Base-by-base conservation (phyloP, 176 grass and related monocot species). In the Pontederia paniculata region DNA sequence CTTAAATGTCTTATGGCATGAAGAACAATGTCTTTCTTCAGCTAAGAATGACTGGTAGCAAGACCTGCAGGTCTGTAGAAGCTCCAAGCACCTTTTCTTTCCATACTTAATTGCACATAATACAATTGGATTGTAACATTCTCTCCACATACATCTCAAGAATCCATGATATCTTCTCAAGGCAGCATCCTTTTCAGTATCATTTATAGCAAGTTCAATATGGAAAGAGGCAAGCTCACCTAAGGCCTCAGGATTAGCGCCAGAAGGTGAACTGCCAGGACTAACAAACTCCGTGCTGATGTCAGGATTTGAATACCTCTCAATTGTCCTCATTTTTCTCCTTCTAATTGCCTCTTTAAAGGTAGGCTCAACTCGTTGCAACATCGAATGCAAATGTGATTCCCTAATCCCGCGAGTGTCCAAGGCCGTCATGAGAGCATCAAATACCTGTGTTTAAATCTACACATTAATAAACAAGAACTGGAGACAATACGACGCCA, bases 381-480 rank as follows among this genome's bases (percentile, higher is more conserved):
- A 70, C 86, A 97, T 88, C 28, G 83, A 88, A 79, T 82, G 77
- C 23, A 96, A 61, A 82, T 96, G 79, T 23, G 90, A 78, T 64
- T 96, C 90, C 18, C 85, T 64, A 71, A 73, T 74, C n/a, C 90
- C 90, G 57, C 90, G 90, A 41, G 82, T 86, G 69, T 97, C 86
- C 25, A 97, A 80, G n/a, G 77, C 73, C 44, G 74, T 51, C 45
- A 90, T 20, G 50, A 97, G 76, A 70, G 82, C 68, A 69, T 97
- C 91, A 81, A 89, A 90, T 15, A 58, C 73, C 89, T 95, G 76
- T 69, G 83, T 83, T 44, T 37, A 37, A 37, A 37, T 37, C 3
- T 37, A 37, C 28, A 37, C 28, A 47, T 16, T 5, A 45, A 47
- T 63, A 47, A 48, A 16, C 19, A 50, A 50, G 48, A 63, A 63